These are phyloP conservation scores for Verticillium dahliae DNA, from an alignment of 2,329 filamentous ascomycete genomes.

Conservation along the genomic window DNA sequence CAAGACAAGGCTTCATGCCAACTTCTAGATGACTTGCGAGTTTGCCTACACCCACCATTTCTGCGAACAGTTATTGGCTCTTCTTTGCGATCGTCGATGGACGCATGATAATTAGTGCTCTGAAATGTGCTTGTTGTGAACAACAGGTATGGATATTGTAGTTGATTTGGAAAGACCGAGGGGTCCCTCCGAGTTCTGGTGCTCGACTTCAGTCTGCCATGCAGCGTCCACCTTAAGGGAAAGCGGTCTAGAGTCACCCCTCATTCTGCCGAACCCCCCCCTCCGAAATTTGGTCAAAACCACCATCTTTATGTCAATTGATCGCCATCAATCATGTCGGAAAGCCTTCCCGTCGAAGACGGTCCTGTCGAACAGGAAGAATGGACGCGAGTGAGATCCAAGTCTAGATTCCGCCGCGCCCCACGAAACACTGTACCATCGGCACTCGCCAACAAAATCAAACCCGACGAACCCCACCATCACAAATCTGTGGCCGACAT, in stretches of 20 bases:
- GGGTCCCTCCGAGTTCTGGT: too few relatives aligned
- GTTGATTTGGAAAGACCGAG: too few relatives aligned
- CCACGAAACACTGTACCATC: slow-evolving; percentile 1
- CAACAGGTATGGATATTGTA: too few relatives aligned
- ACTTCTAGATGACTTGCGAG: neutral
- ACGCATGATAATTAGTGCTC: too few relatives aligned
- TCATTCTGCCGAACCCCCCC: slow-evolving; percentile 7
- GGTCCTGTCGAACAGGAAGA: slow-evolving; percentile 8
- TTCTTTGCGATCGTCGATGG: too few relatives aligned
- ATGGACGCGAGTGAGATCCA: slow-evolving; percentile 14
- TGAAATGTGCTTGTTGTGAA: too few relatives aligned
- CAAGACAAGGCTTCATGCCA: neutral
- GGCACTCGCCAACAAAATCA: neutral
- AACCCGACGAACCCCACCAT: slow-evolving; percentile 4
- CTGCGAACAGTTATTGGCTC: too few relatives aligned
- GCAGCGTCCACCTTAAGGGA: neutral
- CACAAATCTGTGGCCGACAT: slow-evolving; percentile 17
- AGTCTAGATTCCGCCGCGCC: slow-evolving; percentile 8
- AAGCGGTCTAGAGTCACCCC: neutral
- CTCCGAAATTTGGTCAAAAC: neutral
- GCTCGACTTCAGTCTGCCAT: too few relatives aligned
- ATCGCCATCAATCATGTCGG: neutral
- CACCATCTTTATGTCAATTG: neutral
- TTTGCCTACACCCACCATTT: too few relatives aligned
- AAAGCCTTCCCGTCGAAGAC: neutral